A percentile compares a stretch with the other conserved stretches of the same genome.
These are phyloP conservation scores for Saururus chinensis DNA, from an alignment of 164 flowering plant species.

Conservation along the genomic window DNA sequence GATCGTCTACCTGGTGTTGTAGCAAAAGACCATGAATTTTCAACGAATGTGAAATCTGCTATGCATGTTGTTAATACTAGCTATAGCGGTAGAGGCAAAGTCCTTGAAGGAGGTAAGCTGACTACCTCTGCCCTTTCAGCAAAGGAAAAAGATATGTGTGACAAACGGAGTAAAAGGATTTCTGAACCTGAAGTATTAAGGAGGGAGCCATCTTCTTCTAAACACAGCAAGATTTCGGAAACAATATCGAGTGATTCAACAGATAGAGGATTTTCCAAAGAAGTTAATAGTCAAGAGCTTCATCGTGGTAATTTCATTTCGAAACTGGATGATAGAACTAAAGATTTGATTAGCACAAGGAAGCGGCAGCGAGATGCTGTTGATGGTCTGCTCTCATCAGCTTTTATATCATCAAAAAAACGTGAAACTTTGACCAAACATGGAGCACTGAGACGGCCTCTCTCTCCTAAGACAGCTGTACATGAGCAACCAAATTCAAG, in stretches of 20 bases:
- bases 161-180: slow-evolving; percentile 8
- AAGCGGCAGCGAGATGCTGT: slow-evolving; percentile 80
- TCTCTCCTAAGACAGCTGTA: slow-evolving; percentile 21
- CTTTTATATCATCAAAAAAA: slow-evolving; percentile 71
- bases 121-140: background rate
- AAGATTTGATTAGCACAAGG: slow-evolving; percentile 34
- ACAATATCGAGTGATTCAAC: slow-evolving; percentile 8
- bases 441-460: slow-evolving; percentile 27
- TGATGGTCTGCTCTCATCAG: slow-evolving; percentile 70
- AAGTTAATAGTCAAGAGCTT: slow-evolving; percentile 9
- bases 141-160: slow-evolving; percentile 11
- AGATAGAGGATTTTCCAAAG: slow-evolving; percentile 10
- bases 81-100: background rate
- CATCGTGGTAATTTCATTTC: slow-evolving; percentile 11
- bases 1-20: slow-evolving; percentile 10
- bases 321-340: slow-evolving; percentile 14
- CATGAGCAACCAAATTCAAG: slow-evolving; percentile 33
- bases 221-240: slow-evolving; percentile 4
- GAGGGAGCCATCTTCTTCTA: slow-evolving; percentile 9
- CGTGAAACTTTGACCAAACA: slow-evolving; percentile 28
- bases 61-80: background rate
- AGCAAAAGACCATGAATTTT: slow-evolving; percentile 9
- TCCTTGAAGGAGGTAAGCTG: too few relatives aligned
- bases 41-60: slow-evolving; percentile 9
- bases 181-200: slow-evolving; percentile 5